Conservation (phyloP, 306 rosid genomes). For the Cucumis hystrix region DNA sequence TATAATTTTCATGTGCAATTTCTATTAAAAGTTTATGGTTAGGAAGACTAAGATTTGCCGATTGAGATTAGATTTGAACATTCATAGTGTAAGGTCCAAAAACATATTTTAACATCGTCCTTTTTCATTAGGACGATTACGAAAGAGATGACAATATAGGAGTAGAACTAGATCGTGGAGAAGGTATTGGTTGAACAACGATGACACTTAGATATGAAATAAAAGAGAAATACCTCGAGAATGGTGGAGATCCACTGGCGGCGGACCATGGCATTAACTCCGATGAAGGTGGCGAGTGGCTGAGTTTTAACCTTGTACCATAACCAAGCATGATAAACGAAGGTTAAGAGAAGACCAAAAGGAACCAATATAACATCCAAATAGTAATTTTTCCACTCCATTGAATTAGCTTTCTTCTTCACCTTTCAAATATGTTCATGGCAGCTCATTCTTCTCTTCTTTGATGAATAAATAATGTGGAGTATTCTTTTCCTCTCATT, state of each 20-base stretch:
- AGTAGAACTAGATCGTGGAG: not conserved
- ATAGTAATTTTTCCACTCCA: slow-evolving; percentile 16
- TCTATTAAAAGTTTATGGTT: too few relatives aligned
- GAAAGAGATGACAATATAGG: not conserved
- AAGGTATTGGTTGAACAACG: too few relatives aligned
- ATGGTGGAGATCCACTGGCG: slow-evolving; percentile 11
- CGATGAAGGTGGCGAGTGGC: slow-evolving; percentile 13
- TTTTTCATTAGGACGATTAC: not conserved
- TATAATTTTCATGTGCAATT: too few relatives aligned
- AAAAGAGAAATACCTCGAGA: not conserved
- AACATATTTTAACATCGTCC: too few relatives aligned
- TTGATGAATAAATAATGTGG: not conserved
- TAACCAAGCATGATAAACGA: slow-evolving; percentile 13
- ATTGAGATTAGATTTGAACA: too few relatives aligned
- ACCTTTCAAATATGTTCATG: not conserved
- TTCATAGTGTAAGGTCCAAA: too few relatives aligned
- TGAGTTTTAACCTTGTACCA: slow-evolving; percentile 14
- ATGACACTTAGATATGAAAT: not conserved
- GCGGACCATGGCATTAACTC: not conserved
- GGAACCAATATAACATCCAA: slow-evolving; percentile 13
- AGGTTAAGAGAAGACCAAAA: not conserved
- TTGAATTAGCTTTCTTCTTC: not conserved
- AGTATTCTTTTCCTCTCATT: not conserved
- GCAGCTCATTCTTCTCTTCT: too few relatives aligned
- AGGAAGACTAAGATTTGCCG: too few relatives aligned